Evolutionary conservation across 768 basidiomycete genomes (phyloP).

Genomic region (Myochromella boudieri): DNA sequence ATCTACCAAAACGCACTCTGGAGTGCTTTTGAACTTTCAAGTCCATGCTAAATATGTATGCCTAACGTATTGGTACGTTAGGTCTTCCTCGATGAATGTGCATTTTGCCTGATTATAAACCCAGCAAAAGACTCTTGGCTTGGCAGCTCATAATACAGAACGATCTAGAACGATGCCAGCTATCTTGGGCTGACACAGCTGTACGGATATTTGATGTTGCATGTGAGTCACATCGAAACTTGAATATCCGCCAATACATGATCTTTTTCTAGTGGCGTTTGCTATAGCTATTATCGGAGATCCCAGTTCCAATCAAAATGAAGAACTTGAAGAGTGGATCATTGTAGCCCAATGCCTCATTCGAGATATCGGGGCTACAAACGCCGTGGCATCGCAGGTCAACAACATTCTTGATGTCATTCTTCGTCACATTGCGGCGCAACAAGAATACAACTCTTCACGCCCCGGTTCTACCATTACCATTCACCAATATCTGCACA

Average conservation of each 20-base stretch:
- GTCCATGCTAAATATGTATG: slow-evolving; percentile 8
- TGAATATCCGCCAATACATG: not conserved
- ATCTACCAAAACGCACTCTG: not conserved
- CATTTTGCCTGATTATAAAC: not conserved
- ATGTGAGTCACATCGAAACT: not conserved
- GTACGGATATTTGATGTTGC: slow-evolving; percentile 12
- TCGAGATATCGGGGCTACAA: slow-evolving; percentile 3
- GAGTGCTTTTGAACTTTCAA: slow-evolving; percentile 1
- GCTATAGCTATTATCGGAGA: slow-evolving; percentile 7
- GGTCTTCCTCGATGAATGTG: not conserved
- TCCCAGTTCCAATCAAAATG: slow-evolving; percentile 6
- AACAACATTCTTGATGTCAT: slow-evolving; percentile 1
- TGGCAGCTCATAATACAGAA: slow-evolving; percentile 12
- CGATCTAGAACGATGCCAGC: slow-evolving; percentile 7
- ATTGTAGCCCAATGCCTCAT: slow-evolving; percentile 7
- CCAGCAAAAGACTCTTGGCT: slow-evolving; percentile 9
- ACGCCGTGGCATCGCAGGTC: slow-evolving; percentile 1
- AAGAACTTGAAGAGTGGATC: slow-evolving; percentile 10
- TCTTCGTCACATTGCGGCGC: not conserved
- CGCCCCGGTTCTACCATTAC: not conserved
- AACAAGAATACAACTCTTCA: not conserved
- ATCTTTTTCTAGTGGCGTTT: slow-evolving; percentile 4
- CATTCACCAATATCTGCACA: slow-evolving; percentile 5
- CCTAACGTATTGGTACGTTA: slow-evolving; percentile 3
- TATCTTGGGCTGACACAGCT: slow-evolving; percentile 10